Conservation (phyloP, 2,329 filamentous ascomycete species). For the Sphaceloma murrayae region DNA sequence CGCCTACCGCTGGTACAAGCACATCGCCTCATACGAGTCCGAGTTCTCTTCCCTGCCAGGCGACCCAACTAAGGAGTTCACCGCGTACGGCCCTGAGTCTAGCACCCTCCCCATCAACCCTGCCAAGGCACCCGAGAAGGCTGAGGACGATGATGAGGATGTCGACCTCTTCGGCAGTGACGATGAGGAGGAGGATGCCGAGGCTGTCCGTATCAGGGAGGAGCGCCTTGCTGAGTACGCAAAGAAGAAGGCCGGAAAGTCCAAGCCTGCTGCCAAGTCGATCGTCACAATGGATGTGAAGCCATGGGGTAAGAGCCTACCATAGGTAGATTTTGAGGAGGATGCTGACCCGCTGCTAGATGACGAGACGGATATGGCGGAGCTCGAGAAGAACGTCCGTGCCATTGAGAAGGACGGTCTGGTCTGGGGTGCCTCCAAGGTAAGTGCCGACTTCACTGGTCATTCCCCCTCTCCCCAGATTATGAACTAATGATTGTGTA, state of each 20-base stretch:
- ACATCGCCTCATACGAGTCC: constrained; percentile 84
- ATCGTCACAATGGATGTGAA: constrained; percentile 94
- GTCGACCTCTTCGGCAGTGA: constrained; percentile 91
- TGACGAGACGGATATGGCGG: constrained; percentile 86
- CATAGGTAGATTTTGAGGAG: too few relatives aligned
- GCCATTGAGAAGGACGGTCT: constrained; percentile 86
- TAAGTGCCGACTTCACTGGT: not conserved
- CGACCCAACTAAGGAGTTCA: constrained; percentile 81
- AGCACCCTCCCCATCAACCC: constrained; percentile 72
- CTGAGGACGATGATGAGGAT: constrained; percentile 65
- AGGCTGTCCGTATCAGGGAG: constrained; percentile 74
- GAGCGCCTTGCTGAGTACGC: constrained; percentile 87
- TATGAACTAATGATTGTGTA: not conserved
- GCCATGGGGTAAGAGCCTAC: constrained; percentile 76
- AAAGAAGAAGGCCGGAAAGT: constrained; percentile 93
- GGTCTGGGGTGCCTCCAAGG: constrained; percentile 82
- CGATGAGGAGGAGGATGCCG: constrained; percentile 87
- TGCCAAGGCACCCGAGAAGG: constrained; percentile 65
- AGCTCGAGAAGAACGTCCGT: constrained; percentile 71
- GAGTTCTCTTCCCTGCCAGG: constrained; percentile 87
- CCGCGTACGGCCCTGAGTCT: constrained; percentile 80
- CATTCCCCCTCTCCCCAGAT: not conserved
- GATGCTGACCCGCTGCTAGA: constrained; percentile 40
- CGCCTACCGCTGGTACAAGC: constrained; percentile 97
- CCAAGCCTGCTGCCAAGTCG: constrained; percentile 89